Evolutionary conservation across 2,329 filamentous ascomycete species (phyloP), one percentile per base, ranked within the genome.

Genomic region (Chrysosporium queenslandicum): DNA sequence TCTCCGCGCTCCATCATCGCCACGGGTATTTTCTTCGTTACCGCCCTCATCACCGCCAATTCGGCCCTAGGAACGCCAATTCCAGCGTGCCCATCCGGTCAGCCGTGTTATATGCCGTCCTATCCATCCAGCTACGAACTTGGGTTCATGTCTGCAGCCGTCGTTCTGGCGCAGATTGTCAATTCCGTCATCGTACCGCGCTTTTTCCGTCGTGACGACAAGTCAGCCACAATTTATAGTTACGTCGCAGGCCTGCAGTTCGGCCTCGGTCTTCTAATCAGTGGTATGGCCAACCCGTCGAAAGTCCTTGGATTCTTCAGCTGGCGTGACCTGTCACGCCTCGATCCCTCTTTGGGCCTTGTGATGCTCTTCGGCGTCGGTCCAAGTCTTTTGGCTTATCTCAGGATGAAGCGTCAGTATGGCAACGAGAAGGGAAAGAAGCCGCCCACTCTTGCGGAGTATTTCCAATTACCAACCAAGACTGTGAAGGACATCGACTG

Each of bases 271-370:
- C 67, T 79, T 2, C 63, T 76, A 29, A 70, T 78, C 41, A 72
- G 71, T 2, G 74, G 74, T 14, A 77, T 79, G 76, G 68, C 74
- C 0, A 65, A 73, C 25, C 69, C 76, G 0, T 63, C 65, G 0
- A 79, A 78, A 58, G 74, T 78, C 1, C 61, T 74, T 14, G 65
- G 73, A 0, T 78, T 78, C 61, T 74, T 78, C 46, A 67, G 66
- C 27, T 62, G 72, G 16, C 69, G 72, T 5, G 68, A 74, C 5
- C 58, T 64, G 2, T 60, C 70, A 30, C 66, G 65, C 3, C 76
- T 74, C 61, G 76, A 79, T 58, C 76, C 76, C 0, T 77, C 74
- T 0, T 64, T 78, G 21, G 66, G 64, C 0, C 61, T 77, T 20
- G 64, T 79, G 1, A 70, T 77, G 11, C 50, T 76, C 18, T 76